Evolutionary conservation across 2,329 filamentous ascomycete genomes (phyloP), one percentile per base, ranked within the genome.

Genomic region (Alternaria infectoria): DNA sequence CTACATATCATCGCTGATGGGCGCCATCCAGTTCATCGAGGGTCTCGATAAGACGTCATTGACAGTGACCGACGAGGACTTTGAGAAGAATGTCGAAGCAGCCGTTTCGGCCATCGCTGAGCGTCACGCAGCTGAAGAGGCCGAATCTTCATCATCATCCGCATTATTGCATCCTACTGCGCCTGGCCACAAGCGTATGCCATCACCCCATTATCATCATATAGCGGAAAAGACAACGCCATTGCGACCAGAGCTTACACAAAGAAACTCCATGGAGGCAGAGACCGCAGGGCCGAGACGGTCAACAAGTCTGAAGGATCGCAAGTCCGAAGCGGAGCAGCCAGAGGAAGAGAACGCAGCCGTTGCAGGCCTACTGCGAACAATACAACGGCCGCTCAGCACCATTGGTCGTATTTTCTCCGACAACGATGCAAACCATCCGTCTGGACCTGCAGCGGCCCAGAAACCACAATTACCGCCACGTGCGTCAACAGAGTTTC

Each of bases 361-460:
- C 46, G 95, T 97, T 25, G 89, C 90, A 43, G 94, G 95, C 2
- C 83, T 99, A 13, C 84, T 99, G 3, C 89, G 93, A 50, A 95
- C 93, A 0, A 97, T 99, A 59, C 95, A 98, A 79, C 91, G 89
- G 62, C 96, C 96, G 0, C 84, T 99, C 12, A 93, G 90, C 59
- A 96, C 93, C 1, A 97, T 99, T 64, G 96, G 96, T 4, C 89
- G 95, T 56, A 98, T 99, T 65, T 98, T 99, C 80, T 93, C 93
- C 0, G 96, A 92, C 66, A 89, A 90, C 65, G 79, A 66, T 73
- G 70, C 73, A 0, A 30, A 65, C 43, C 43, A 62, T 26, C 68
- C 62, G 63, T 76, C 66, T 65, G 69, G 66, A 66, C 81, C 83
- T 7, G 79, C 79, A 4, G 65, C 80, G n/a, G 84, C 83, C 52